These are phyloP conservation scores for Phytophthora sansomeana DNA, from an alignment of 352 stramenopile genomes.

Conservation along the genomic window DNA sequence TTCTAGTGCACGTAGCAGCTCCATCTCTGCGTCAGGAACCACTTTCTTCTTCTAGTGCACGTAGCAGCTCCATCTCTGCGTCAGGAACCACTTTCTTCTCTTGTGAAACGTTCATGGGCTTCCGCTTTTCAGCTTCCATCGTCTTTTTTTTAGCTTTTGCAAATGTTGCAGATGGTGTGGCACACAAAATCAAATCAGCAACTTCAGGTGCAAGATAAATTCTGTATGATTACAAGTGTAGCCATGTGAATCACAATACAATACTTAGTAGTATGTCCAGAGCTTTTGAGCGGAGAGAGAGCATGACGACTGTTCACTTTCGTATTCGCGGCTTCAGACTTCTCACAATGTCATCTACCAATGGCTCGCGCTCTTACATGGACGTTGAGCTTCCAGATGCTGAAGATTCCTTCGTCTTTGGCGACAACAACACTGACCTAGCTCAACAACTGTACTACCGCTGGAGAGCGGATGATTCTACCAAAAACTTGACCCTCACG, in stretches of 20 bases:
- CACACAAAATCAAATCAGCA: too few species aligned
- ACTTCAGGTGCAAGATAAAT: too few species aligned
- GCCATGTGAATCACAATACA: too few species aligned
- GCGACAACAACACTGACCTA: constrained; percentile 26
- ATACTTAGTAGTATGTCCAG: too few species aligned
- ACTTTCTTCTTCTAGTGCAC: constrained; percentile 48
- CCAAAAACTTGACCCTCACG: not conserved
- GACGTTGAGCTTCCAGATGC: too few species aligned
- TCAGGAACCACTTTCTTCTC: constrained; percentile 14
- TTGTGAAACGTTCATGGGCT: not conserved
- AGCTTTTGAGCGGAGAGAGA: too few species aligned
- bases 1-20: constrained; percentile 47
- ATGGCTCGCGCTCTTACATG: too few species aligned
- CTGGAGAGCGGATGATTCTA: not conserved
- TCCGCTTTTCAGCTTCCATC: not conserved
- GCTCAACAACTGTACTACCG: constrained; percentile 28
- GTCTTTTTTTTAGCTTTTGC: not conserved
- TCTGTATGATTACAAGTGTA: too few species aligned
- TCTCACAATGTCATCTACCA: too few species aligned
- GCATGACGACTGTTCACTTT: too few species aligned
- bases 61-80: constrained; percentile 42
- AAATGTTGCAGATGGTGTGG: too few species aligned
- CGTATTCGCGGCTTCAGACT: too few species aligned
- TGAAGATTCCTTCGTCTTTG: constrained; percentile 4
- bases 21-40: constrained; percentile 29